Conservation (phyloP, 331 rosid genomes). For the Quercus phellos region DNA sequence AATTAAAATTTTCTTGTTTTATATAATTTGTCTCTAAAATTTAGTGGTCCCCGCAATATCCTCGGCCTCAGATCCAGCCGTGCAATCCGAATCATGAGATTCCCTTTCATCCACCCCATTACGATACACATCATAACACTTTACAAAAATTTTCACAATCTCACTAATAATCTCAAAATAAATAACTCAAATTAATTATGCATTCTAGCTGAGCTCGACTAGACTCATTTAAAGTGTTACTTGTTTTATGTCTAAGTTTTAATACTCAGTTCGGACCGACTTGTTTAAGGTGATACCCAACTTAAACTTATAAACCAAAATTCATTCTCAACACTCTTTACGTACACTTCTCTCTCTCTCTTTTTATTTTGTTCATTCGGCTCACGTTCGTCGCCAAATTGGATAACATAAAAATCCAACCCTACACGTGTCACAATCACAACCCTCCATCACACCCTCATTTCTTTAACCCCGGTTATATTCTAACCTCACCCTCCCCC, state of each 20-base stretch:
- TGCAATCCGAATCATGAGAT: slow-evolving; percentile 49
- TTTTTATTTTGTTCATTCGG: background rate
- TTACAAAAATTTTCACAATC: background rate
- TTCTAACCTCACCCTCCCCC: slow-evolving; percentile 34
- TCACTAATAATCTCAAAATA: background rate
- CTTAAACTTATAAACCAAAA: too few relatives aligned
- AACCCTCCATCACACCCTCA: slow-evolving; percentile 23
- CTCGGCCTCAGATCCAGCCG: slow-evolving; percentile 57
- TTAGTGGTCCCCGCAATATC: slow-evolving; percentile 33
- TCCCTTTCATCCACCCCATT: slow-evolving; percentile 19
- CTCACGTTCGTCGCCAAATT: too few relatives aligned
- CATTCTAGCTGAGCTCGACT: too few relatives aligned
- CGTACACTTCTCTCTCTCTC: too few relatives aligned
- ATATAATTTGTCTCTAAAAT: background rate
- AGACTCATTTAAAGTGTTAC: too few relatives aligned
- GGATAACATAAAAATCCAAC: slow-evolving; percentile 36
- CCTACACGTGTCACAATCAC: slow-evolving; percentile 38
- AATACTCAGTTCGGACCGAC: too few relatives aligned
- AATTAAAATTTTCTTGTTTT: background rate
- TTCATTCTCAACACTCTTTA: too few relatives aligned
- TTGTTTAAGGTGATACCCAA: too few relatives aligned
- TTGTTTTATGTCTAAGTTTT: too few relatives aligned
- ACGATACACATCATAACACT: slow-evolving; percentile 25
- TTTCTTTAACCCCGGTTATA: slow-evolving; percentile 61
- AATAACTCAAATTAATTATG: too few relatives aligned